phyloP scores from a whole-genome alignment of 2,329 filamentous ascomycete genomes.

The Neonectria neomacrospora region DNA sequence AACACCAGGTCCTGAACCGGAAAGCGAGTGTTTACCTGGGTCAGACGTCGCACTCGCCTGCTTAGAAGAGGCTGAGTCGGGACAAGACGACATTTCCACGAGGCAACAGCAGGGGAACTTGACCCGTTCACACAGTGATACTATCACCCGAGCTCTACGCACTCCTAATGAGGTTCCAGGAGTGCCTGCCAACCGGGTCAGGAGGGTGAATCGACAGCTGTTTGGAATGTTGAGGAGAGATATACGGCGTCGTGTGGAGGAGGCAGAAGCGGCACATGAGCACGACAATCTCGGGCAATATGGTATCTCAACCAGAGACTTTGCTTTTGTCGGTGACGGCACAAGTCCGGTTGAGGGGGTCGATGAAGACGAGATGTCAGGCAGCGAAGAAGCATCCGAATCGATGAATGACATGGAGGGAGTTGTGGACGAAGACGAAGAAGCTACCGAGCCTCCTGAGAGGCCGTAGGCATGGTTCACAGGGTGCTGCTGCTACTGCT shows the following conservation, averaged over 20 bases:
- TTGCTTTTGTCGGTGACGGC: neutral
- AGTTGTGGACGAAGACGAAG: neutral
- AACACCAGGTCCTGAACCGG: neutral
- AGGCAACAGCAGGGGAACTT: neutral
- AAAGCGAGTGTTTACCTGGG: neutral
- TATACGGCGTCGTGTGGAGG: constrained; percentile 6
- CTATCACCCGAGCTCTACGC: neutral
- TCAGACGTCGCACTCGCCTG: neutral
- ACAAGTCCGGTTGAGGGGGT: neutral
- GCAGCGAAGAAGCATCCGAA: neutral
- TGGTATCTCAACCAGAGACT: constrained; percentile 8
- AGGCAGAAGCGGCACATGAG: constrained; percentile 5
- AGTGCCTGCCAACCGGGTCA: neutral
- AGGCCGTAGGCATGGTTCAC: constrained; percentile 18
- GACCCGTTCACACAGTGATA: constrained; percentile 1
- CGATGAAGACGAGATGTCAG: neutral
- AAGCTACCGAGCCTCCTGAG: neutral
- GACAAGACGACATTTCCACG: neutral
- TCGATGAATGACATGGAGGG: neutral
- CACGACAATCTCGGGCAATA: neutral
- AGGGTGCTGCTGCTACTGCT: constrained; percentile 8
- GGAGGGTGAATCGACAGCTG: constrained; percentile 8
- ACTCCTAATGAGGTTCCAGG: neutral
- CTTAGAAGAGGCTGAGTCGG: neutral
- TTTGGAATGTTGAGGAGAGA: constrained; percentile 1